Percentiles rank a stretch among this genome's conserved stretches.
These are phyloP conservation scores for Vitellaria paradoxa DNA, from an alignment of 179 eudicot species.

Conservation along the genomic window DNA sequence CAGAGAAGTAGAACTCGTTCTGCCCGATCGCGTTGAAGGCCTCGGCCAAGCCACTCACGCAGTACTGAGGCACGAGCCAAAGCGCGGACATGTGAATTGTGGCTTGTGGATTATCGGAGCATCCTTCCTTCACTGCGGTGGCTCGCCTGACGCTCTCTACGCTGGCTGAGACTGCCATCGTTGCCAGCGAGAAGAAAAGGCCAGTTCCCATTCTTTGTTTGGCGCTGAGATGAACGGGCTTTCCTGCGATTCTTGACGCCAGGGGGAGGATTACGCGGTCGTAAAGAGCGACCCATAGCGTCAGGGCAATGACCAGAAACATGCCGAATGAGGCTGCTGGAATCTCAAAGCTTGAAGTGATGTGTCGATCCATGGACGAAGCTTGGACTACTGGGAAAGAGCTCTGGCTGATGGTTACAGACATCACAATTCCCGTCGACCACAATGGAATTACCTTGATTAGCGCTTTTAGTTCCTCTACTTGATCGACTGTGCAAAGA, in stretches of 20 bases:
- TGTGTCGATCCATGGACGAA: slow-evolving; percentile 42
- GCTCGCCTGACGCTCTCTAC: slow-evolving; percentile 33
- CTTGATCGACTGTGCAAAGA: slow-evolving; percentile 56
- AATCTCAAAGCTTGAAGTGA: slow-evolving; percentile 37
- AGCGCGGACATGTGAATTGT: slow-evolving; percentile 35
- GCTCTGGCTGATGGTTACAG: slow-evolving; percentile 23
- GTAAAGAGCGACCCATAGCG: slow-evolving; percentile 40
- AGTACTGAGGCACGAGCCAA: slow-evolving; percentile 40
- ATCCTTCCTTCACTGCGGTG: slow-evolving; percentile 23
- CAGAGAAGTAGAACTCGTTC: slow-evolving; percentile 44
- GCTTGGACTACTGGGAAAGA: slow-evolving; percentile 43
- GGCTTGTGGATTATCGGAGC: slow-evolving; percentile 15
- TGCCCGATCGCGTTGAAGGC: slow-evolving; percentile 38
- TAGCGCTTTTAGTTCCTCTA: slow-evolving; percentile 59
- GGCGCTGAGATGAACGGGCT: slow-evolving; percentile 24
- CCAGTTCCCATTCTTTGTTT: slow-evolving; percentile 52
- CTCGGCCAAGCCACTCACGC: slow-evolving; percentile 33
- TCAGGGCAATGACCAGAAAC: slow-evolving; percentile 28
- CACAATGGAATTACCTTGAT: slow-evolving; percentile 56
- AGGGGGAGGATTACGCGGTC: slow-evolving; percentile 41
- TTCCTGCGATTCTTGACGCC: slow-evolving; percentile 24
- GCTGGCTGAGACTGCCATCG: slow-evolving; percentile 27
- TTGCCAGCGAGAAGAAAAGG: slow-evolving; percentile 21
- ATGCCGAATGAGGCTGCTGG: slow-evolving; percentile 52
- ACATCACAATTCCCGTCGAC: slow-evolving; percentile 49